Evolutionary conservation across 306 rosid genomes (phyloP), one percentile per base, ranked within the genome.

Genomic region (Prunus salicina): DNA sequence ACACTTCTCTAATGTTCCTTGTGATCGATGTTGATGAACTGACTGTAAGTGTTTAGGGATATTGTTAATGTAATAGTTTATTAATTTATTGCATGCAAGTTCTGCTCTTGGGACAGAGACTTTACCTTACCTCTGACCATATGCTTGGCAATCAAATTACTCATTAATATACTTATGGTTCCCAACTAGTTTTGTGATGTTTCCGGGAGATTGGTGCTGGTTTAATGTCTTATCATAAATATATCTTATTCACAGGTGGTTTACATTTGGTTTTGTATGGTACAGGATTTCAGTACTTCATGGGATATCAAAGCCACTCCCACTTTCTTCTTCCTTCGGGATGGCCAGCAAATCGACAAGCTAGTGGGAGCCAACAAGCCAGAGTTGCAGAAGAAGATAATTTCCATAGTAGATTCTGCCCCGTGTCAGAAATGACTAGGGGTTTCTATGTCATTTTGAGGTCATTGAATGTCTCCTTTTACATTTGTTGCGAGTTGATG

Each of bases 231-330:
- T 28, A 14, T 38, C 27, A n/a, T 18, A 58, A 56, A 22, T 64
- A 27, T 45, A 3, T 27, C 3, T 27, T 34, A 61, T 43, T 38
- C 19, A 43, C 55, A 34, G 32, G 63, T 61, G 72, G 51, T 41
- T 72, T 25, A 73, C 55, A 22, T 18, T 74, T 1, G 24, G 20
- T 46, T 52, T 82, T 69, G 62, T 68, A 47, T 80, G 73, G 66
- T 82, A 76, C 88, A 96, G 99, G 99, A 96, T 34, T 96, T 96
- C 69, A 92, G 98, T 84, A 81, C 93, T 75, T 82, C 97, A 14
- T 96, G 96, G 99, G 99, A 96, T 75, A 92, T 96, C 67, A 96
- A 96, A 82, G 99, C 98, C 73, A 96, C 99, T 64, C 99, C 99
- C 1, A 96, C 99, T 18, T 96, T 96, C 87, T 96, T 96, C 89